Evolutionary conservation across 331 rosid genomes (phyloP), one percentile per base, ranked within the genome.

Genomic region (Quercus lobata): DNA sequence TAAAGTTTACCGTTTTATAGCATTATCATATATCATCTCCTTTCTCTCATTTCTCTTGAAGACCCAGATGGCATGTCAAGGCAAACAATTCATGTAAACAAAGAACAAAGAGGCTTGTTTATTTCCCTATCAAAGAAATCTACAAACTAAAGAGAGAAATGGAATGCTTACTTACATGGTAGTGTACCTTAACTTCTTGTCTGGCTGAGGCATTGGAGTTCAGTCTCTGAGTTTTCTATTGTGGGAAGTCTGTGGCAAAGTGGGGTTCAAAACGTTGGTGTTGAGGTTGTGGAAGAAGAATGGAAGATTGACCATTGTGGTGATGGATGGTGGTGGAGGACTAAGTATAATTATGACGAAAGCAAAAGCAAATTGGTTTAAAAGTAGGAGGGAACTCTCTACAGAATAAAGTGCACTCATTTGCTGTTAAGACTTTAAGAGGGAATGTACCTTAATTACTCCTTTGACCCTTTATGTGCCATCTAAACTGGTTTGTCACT

Each of bases 301-400:
- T 44, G 54, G 54, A 46, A 12, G 54, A 46, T 46, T 46, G 54
- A 46, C 44, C 65, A 72, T 57, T 58, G 80, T 82, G 86, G 92
- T 86, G 90, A 72, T 61, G 65, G 80, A n/a, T n/a, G n/a, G n/a
- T 82, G 86, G 92, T 86, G 90, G 86, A 85, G 11, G 92, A 90
- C 88, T 0, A 80, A 83, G 86, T 34, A 57, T 89, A 84, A 89
- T 96, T 30, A 93, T 86, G 85, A 87, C 60, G 57, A 76, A 83
- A 78, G 87, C 86, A 84, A 91, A 91, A 90, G 96, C 90, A 77
- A 63, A 75, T 69, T 89, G 91, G 74, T 78, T n/a, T n/a, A 85
- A 87, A 86, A 79, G 84, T 76, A 69, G 87, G 97, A 89, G 97
- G 98, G 98, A 93, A 88, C 81, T 82, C 79, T 93, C 27, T 25